Conservation (phyloP, 192 early-diverging fungal genomes). For the Coemansia sp. region DNA sequence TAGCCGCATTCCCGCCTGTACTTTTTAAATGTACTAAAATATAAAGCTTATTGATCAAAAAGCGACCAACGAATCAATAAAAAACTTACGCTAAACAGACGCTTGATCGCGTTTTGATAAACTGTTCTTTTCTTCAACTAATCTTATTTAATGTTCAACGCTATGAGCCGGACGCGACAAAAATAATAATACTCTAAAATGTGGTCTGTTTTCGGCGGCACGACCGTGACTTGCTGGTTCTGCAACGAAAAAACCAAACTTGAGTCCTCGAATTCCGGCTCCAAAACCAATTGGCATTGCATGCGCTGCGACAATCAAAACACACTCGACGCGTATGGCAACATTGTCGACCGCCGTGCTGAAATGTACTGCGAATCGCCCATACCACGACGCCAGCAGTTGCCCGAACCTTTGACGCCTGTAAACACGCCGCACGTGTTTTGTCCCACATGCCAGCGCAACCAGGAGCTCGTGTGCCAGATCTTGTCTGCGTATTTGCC, state of each 20-base stretch:
- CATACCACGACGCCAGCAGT: not conserved
- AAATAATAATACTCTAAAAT: conserved; percentile 13
- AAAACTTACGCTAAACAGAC: not conserved
- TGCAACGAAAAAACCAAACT: conserved; percentile 37
- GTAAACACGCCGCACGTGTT: conserved; percentile 14
- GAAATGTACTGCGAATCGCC: conserved; percentile 44
- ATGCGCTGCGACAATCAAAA: conserved; percentile 42
- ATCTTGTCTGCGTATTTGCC: conserved; percentile 42
- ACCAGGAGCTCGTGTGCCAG: conserved; percentile 47
- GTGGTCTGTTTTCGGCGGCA: conserved; percentile 35
- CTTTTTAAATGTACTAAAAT: no score
- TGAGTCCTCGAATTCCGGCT: conserved; percentile 1
- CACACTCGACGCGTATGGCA: conserved; percentile 28
- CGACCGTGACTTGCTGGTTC: conserved; percentile 46
- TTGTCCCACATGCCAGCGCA: conserved; percentile 42
- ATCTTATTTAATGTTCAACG: conserved; percentile 3
- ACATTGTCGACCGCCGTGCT: conserved; percentile 29
- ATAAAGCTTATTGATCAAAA: no score
- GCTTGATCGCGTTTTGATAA: not conserved
- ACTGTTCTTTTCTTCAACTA: not conserved
- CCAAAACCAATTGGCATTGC: conserved; percentile 38
- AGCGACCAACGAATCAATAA: no score
- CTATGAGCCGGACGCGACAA: conserved; percentile 6
- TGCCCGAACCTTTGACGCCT: not conserved
- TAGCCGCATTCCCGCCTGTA: not conserved